phyloP scores from a whole-genome alignment of 208 protist species.

The Porcisia hertigi region DNA sequence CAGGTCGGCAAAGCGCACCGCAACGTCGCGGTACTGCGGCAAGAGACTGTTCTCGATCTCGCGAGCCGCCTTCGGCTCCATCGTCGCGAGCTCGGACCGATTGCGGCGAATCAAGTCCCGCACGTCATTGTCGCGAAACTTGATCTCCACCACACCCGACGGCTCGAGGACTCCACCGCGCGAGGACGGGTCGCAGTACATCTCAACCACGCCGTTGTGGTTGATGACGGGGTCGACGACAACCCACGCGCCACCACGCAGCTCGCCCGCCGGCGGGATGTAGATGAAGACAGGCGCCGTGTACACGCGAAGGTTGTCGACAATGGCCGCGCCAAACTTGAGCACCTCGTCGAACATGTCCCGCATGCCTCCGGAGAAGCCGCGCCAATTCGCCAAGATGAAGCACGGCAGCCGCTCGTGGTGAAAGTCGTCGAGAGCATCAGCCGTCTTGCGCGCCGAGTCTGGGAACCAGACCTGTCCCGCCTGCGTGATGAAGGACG shows the following conservation, averaged over 20 bases:
- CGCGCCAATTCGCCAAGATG: constrained; percentile 99
- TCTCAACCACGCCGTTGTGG: constrained; percentile 95
- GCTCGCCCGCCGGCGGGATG: constrained; percentile 96
- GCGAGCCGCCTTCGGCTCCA: constrained; percentile 44
- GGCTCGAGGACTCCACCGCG: constrained; percentile 97
- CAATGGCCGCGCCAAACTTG: constrained; percentile 98
- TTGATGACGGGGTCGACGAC: constrained; percentile 98
- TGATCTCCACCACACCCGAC: constrained; percentile 95
- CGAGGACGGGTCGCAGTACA: constrained; percentile 95
- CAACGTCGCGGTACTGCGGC: constrained; percentile 93
- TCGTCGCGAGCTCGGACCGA: constrained; percentile 58
- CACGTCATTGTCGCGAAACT: constrained; percentile 94
- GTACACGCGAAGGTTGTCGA: constrained; percentile 97
- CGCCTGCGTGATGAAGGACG: constrained; percentile 77
- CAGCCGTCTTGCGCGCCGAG: constrained; percentile 97
- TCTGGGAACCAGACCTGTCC: constrained; percentile 98
- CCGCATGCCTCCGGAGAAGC: constrained; percentile 98
- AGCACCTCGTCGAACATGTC: constrained; percentile 99
- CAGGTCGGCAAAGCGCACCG: constrained; percentile 95
- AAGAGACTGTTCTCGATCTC: constrained; percentile 62
- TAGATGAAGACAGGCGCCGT: constrained; percentile 97
- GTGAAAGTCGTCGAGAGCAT: constrained; percentile 97
- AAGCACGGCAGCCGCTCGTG: constrained; percentile 96
- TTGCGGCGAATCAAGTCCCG: constrained; percentile 90
- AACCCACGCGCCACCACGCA: constrained; percentile 98